A percentile compares a stretch with the other conserved stretches of the same genome.
Conservation (phyloP, 176 grass and related monocot genomes). For the Stipa capillata region DNA sequence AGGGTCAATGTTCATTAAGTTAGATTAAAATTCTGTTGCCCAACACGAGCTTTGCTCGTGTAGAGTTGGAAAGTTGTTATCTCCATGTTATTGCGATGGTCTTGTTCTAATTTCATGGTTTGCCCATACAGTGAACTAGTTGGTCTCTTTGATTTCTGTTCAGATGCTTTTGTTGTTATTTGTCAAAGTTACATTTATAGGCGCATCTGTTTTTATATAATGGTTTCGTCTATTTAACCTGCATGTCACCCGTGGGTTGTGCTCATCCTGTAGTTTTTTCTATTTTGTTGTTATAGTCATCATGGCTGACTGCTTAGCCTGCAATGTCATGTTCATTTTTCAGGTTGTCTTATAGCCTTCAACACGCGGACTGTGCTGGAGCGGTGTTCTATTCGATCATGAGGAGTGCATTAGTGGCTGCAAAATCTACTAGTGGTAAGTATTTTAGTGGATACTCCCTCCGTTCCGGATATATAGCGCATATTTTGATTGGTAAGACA, state of each 20-base stretch:
- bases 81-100: not conserved
- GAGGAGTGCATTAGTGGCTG: constrained; percentile 56
- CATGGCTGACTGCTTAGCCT: not conserved
- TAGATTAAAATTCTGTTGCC: not conserved
- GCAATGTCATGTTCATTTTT: constrained; percentile 15
- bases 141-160: not conserved
- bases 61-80: not conserved
- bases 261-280: not conserved
- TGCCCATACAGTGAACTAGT: not conserved
- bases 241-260: not conserved
- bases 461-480: too few species aligned
- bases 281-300: not conserved
- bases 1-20: not conserved
- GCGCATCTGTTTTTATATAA: not conserved
- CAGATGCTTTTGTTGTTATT: not conserved
- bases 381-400: constrained; percentile 73
- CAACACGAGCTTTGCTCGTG: not conserved
- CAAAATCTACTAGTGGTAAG: constrained; percentile 54
- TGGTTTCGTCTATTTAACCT: not conserved
- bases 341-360: constrained; percentile 80
- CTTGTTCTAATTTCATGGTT: not conserved
- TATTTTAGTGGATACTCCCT: not conserved
- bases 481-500: too few species aligned
- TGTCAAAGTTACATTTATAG: not conserved
- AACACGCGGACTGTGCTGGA: constrained; percentile 79